These are phyloP conservation scores for Beauveria varroae DNA, from an alignment of 2,329 filamentous ascomycete genomes.

Conservation along the genomic window DNA sequence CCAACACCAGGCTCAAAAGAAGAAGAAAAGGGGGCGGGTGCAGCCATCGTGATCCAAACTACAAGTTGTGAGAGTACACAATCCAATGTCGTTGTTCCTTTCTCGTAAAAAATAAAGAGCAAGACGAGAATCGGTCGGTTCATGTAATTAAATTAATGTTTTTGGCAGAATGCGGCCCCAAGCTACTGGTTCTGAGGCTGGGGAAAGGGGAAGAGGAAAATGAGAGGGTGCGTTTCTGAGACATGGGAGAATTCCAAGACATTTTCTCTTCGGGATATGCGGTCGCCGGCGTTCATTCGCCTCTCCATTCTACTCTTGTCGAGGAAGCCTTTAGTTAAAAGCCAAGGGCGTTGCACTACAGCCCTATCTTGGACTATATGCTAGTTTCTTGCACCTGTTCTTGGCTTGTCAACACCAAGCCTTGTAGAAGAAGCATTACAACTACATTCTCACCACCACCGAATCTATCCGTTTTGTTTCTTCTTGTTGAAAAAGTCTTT, in stretches of 20 bases:
- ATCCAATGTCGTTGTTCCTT: too few species aligned
- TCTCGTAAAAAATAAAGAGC: too few species aligned
- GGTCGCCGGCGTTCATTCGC: slow-evolving; percentile 2
- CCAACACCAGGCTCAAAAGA: too few species aligned
- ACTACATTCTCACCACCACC: too few species aligned
- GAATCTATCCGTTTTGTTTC: too few species aligned
- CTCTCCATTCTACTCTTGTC: not conserved
- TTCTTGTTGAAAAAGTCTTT: not conserved
- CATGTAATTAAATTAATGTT: too few species aligned
- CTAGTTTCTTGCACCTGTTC: not conserved
- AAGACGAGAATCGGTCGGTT: too few species aligned
- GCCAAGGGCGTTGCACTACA: not conserved
- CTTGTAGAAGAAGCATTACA: too few species aligned
- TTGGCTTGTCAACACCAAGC: not conserved
- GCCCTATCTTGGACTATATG: not conserved
- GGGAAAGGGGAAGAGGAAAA: not conserved
- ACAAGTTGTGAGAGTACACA: too few species aligned
- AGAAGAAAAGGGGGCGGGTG: too few species aligned
- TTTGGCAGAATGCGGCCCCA: too few species aligned
- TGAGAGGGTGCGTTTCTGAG: not conserved
- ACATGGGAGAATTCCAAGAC: slow-evolving; percentile 3
- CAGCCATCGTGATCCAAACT: too few species aligned
- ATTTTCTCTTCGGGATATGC: not conserved
- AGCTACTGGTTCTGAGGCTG: not conserved
- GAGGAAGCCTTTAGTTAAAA: not conserved